These are phyloP conservation scores for Diddensiella santjacobensis DNA, from an alignment of 805 yeast genomes.

Conservation along the genomic window DNA sequence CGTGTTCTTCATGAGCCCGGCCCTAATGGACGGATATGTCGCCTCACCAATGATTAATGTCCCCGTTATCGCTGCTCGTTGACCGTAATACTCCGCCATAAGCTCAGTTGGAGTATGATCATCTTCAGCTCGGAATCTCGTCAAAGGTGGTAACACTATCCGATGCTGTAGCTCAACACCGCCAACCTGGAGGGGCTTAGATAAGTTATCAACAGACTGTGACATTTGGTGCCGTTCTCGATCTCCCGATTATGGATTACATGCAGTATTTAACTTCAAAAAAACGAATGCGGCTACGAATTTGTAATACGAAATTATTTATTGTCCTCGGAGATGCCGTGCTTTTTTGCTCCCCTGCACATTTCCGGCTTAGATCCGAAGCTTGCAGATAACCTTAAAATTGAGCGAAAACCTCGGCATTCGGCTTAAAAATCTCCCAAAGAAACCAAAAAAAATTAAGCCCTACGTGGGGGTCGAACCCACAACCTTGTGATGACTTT, in stretches of 20 bases:
- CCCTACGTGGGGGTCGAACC: constrained; percentile 35
- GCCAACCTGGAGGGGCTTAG: constrained; percentile 37
- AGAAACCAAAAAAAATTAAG: constrained; percentile 19
- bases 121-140: constrained; percentile 39
- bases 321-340: too few relatives aligned
- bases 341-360: too few relatives aligned
- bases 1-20: not conserved
- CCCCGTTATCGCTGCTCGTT: constrained; percentile 5
- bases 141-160: constrained; percentile 48
- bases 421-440: too few relatives aligned
- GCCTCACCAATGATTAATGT: constrained; percentile 5
- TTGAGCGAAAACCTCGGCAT: too few relatives aligned
- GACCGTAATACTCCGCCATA: constrained; percentile 4
- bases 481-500: constrained; percentile 33
- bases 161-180: constrained; percentile 34
- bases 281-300: too few relatives aligned
- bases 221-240: too few relatives aligned
- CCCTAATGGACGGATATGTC: not conserved
- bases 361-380: too few relatives aligned
- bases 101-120: not conserved
- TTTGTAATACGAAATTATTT: too few relatives aligned
- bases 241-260: too few relatives aligned
- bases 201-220: constrained; percentile 14
- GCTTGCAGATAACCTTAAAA: too few relatives aligned
- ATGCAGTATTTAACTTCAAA: too few relatives aligned